Base-by-base conservation (phyloP, 495 filamentous ascomycete genomes). In the Chaetomium cochliodes region DNA sequence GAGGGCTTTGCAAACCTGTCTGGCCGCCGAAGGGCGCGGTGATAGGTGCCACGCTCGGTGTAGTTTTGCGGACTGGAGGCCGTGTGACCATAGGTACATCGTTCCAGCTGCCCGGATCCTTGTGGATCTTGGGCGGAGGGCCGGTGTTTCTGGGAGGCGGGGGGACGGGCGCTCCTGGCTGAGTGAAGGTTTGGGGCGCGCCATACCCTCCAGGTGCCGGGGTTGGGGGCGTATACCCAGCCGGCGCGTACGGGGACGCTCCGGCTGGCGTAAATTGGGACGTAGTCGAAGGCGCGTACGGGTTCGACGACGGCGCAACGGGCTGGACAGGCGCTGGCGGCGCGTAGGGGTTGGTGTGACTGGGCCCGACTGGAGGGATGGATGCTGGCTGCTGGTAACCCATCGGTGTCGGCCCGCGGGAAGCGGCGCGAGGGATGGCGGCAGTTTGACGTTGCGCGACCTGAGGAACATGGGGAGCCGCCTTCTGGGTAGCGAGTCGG, bases 41-140 rank as follows among this genome's bases (percentile, higher is more conserved):
- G 57, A 91, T 83, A 16, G 87, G 74, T 26, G 77, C 77, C 54
- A 84, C 74, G 46, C 83, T 85, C 33, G 92, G 92, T 13, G 92
- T 96, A 44, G 80, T 82, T 69, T 87, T 83, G 61, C 92, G 85
- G 13, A 83, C 79, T 28, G 88, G 85, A 47, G 88, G 80, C 73
- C 93, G 96, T 33, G 86, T 83, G 30, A 97, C 90, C 68, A 96
- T 86, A 0, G 94, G 94, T 62, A 93, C 87, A 76, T 99, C 94
- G 68, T 99, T 99, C 94, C 94, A 99, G 59, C 88, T 88, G 41
- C 86, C 85, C 49, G 86, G 84, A 63, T 89, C 87, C 63, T 85
- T 86, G 64, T 84, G 84, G 65, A 84, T 83, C 63, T 86, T 89
- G 20, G 90, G 83, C 58, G 92, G 92, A 15, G 90, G 88, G 26